phyloP scores from a whole-genome alignment of 768 basidiomycete species.

The Ramaria rubella region DNA sequence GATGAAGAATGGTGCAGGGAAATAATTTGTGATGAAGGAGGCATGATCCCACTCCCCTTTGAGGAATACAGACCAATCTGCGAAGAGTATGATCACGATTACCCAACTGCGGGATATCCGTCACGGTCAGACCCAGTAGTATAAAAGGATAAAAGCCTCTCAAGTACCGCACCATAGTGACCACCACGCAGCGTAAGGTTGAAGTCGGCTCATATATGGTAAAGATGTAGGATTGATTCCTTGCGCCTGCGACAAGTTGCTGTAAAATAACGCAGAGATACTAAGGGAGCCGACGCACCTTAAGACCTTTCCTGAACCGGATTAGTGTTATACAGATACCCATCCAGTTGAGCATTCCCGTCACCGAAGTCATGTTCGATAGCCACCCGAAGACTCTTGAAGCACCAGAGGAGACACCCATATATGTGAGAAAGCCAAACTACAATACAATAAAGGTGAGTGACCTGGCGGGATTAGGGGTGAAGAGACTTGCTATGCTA shows the following conservation, averaged over 20 bases:
- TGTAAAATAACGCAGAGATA: not conserved
- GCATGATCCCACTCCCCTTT: slow-evolving; percentile 13
- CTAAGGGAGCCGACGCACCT: slow-evolving; percentile 24
- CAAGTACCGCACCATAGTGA: not conserved
- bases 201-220: not conserved
- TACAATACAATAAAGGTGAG: slow-evolving; percentile 25
- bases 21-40: slow-evolving; percentile 18
- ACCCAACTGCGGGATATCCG: not conserved
- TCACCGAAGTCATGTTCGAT: slow-evolving; percentile 58
- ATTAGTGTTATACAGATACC: slow-evolving; percentile 71
- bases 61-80: slow-evolving; percentile 17
- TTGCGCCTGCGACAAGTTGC: slow-evolving; percentile 28
- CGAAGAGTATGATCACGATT: slow-evolving; percentile 18
- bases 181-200: slow-evolving; percentile 9
- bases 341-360: slow-evolving; percentile 69
- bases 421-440: slow-evolving; percentile 71
- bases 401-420: slow-evolving; percentile 60
- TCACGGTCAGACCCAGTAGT: not conserved
- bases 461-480: not conserved
- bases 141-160: not conserved
- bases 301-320: slow-evolving; percentile 36
- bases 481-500: not conserved
- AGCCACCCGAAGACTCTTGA: slow-evolving; percentile 79
- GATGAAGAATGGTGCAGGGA: slow-evolving; percentile 16
- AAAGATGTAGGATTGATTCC: not conserved